Percentiles rank a stretch among this genome's conserved stretches.
These are phyloP conservation scores for Suaeda aralocaspica DNA, from an alignment of 148 eudicot species.

Conservation along the genomic window DNA sequence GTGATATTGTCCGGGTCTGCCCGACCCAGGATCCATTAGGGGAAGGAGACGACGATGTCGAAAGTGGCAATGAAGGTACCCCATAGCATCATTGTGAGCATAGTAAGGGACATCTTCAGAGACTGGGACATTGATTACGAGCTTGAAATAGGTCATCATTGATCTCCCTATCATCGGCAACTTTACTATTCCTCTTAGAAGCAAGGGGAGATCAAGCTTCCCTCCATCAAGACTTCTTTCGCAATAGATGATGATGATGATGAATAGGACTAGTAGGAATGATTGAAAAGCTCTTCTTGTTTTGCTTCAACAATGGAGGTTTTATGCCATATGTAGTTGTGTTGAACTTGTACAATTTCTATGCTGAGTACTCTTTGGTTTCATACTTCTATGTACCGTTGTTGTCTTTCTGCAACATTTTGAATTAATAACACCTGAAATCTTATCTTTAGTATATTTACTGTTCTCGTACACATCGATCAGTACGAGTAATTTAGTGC, in stretches of 20 bases:
- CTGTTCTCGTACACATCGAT: no score
- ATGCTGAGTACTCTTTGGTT: no score
- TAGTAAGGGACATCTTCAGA: constrained; percentile 24
- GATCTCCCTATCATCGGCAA: constrained; percentile 35
- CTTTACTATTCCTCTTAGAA: constrained; percentile 29
- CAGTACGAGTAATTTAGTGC: no score
- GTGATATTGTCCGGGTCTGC: constrained; percentile 28
- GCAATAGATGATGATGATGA: constrained; percentile 22
- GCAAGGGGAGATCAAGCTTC: constrained; percentile 35
- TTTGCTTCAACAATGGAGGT: neutral
- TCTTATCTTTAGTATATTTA: no score
- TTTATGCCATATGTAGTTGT: no score
- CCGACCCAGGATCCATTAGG: constrained; percentile 31
- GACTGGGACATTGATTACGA: constrained; percentile 42
- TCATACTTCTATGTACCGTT: no score
- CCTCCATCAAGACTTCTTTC: constrained; percentile 26
- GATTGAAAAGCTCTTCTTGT: neutral
- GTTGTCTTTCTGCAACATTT: no score
- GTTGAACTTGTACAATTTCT: no score
- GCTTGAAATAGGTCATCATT: constrained; percentile 23
- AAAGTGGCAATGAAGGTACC: constrained; percentile 34
- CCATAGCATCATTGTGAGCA: constrained; percentile 28
- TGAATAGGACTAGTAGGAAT: constrained; percentile 14
- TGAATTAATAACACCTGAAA: no score
- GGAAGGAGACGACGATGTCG: constrained; percentile 20